Base-by-base conservation (phyloP, 495 filamentous ascomycete species). In the Trichoderma parareesei region DNA sequence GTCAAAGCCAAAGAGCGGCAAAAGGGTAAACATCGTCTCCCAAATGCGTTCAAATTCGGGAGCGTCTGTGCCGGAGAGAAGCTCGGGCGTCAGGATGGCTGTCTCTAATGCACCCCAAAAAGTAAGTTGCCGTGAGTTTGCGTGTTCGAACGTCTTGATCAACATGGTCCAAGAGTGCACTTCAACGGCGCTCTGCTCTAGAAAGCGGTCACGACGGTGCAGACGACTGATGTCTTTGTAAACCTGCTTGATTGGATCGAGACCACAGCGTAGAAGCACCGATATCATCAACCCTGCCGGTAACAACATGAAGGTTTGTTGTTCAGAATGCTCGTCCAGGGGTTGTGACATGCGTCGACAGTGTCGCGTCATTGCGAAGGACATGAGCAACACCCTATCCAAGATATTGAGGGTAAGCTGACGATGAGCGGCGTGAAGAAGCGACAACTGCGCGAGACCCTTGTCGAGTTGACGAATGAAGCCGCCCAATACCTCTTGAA, bases 1-100 rank as follows among this genome's bases (percentile, higher is more conserved):
- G 71, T 97, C 87, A 60, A 98, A 82, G 67, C 96, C 92, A 27
- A 84, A 76, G 4, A 93, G 77, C 3, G 94, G 93, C 11, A 96
- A 75, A 2, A 91, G 71, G 0, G 84, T 85, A 68, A 93, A 95
- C 48, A 92, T 66, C n/a, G 79, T 75, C 44, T 81, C 81, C 94
- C 94, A 98, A 9, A 80, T 73, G 7, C 72, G 71, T 70, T 98
- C 94, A 42, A 95, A 81, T 13, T 69, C 66, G 13, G 72, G 72
- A 38, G 88, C 74, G 68, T 93, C 82, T 4, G 64, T 62, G 57
- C 67, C 62, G 20, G 71, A 73, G n/a, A 70, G 67, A 35, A 68
- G 64, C 4, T 71, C 68, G n/a, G 76, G 61, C 5, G 64, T 55
- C 13, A 73, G 65, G 65, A 88, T 74, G 62, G 78, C 74, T 8